Conservation (phyloP, 352 stramenopile species). For the Elongisporangium undulatum region DNA sequence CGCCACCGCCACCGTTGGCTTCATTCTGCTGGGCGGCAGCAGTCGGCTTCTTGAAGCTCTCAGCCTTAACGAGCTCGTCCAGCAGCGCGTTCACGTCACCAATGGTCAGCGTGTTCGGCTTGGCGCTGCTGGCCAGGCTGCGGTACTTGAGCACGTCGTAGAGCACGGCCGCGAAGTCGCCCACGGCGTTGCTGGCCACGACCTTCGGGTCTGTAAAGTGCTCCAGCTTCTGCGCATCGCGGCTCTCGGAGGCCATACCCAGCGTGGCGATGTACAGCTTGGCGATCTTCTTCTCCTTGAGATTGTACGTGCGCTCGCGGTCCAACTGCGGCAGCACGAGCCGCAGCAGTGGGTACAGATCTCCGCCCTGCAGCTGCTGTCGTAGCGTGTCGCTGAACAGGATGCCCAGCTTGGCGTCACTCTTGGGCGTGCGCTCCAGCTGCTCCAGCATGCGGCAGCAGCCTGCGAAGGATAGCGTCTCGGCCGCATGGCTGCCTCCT, state of each 20-base stretch:
- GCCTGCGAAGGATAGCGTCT: constrained; percentile 54
- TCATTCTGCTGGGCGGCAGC: not conserved
- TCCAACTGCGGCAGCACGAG: constrained; percentile 78
- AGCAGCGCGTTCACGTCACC: constrained; percentile 57
- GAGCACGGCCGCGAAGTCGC: constrained; percentile 77
- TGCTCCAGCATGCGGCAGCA: constrained; percentile 71
- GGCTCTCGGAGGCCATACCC: constrained; percentile 53
- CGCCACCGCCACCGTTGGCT: no score
- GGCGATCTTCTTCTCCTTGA: constrained; percentile 87
- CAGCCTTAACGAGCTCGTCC: constrained; percentile 40
- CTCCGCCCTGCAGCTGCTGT: constrained; percentile 36
- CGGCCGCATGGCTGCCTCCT: not conserved
- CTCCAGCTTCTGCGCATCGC: constrained; percentile 75
- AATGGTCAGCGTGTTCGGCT: constrained; percentile 41
- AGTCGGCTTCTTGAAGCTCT: constrained; percentile 16
- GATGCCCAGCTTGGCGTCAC: constrained; percentile 67
- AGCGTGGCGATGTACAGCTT: constrained; percentile 74
- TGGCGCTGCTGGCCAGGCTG: constrained; percentile 29
- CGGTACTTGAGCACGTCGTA: constrained; percentile 71
- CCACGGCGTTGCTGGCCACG: constrained; percentile 73
- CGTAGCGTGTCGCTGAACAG: constrained; percentile 71
- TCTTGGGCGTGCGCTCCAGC: constrained; percentile 67
- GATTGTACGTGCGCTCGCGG: constrained; percentile 81
- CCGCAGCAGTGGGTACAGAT: constrained; percentile 72
- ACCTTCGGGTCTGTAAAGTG: constrained; percentile 81